A percentile compares a stretch with the other conserved stretches of the same genome.
Conservation (phyloP, 2,329 filamentous ascomycete species). For the Colletotrichum endophyticum region DNA sequence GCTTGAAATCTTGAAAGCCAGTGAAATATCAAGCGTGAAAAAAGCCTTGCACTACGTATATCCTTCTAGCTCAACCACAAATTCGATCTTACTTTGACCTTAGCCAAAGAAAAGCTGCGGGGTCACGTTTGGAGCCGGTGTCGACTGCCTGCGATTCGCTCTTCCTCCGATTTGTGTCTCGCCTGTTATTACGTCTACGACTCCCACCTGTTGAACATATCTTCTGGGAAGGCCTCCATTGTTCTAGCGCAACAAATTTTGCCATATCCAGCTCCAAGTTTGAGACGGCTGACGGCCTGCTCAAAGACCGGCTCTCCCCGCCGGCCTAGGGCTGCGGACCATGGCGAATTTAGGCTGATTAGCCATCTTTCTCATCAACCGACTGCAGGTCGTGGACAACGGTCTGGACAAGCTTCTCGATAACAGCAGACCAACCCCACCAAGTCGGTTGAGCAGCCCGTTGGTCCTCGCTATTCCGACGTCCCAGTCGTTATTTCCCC, state of each 20-base stretch:
- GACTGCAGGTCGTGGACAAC: not conserved
- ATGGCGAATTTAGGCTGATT: conserved; percentile 10
- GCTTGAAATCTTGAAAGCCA: not conserved
- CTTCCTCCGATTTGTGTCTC: not conserved
- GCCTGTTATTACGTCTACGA: not conserved
- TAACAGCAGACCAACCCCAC: not conserved
- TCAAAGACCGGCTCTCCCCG: not conserved
- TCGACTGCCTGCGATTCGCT: not conserved
- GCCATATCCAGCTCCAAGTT: not conserved
- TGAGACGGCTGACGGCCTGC: not conserved
- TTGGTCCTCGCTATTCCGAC: not conserved
- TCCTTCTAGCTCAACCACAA: not conserved
- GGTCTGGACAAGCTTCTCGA: not conserved
- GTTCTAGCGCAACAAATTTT: not conserved
- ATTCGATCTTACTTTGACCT: not conserved
- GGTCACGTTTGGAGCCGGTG: not conserved
- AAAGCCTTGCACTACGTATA: not conserved
- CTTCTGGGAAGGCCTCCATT: not conserved
- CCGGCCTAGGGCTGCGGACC: not conserved
- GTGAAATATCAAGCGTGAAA: not conserved
- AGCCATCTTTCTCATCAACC: not conserved
- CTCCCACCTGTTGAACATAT: not conserved
- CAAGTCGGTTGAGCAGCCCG: not conserved
- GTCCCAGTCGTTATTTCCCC: not conserved
- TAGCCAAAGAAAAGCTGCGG: not conserved